A percentile compares a stretch with the other conserved stretches of the same genome.
phyloP scores from a whole-genome alignment of 306 rosid species.

The Myrica gale region DNA sequence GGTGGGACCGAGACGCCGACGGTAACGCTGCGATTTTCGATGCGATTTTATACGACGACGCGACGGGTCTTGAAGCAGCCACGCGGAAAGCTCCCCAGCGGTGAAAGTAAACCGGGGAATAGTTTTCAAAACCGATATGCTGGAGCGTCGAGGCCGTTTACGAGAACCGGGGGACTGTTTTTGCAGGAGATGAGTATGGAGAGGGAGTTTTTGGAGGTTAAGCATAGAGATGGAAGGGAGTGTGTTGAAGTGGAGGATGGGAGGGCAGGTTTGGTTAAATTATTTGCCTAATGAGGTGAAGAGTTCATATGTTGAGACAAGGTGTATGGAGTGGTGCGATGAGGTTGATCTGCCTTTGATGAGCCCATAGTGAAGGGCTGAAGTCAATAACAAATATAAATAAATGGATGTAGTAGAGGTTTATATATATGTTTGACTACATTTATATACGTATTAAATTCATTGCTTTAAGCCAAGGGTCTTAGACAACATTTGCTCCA shows the following conservation, averaged over 20 bases:
- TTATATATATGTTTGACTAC: too few species aligned
- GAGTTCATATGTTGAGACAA: conserved; percentile 56
- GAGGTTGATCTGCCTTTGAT: conserved; percentile 96
- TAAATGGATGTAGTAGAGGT: too few species aligned
- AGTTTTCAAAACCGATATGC: conserved; percentile 39
- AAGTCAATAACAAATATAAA: too few species aligned
- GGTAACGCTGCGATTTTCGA: conserved; percentile 84
- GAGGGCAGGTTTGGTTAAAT: conserved; percentile 74
- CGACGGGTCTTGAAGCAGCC: conserved; percentile 63
- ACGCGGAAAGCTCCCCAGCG: conserved; percentile 30
- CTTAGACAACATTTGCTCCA: too few species aligned
- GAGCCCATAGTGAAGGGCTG: too few species aligned
- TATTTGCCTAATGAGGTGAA: conserved; percentile 57
- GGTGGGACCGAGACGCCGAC: conserved; percentile 86
- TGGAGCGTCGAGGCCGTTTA: conserved; percentile 51
- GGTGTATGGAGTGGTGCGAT: conserved; percentile 86
- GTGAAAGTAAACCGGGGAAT: conserved; percentile 19
- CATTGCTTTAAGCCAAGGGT: too few species aligned
- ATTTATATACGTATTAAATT: too few species aligned
- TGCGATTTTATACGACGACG: conserved; percentile 52
- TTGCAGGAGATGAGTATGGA: conserved; percentile 75
- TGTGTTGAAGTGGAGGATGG: conserved; percentile 88
- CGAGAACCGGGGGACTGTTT: conserved; percentile 64
- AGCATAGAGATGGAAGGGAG: conserved; percentile 89
- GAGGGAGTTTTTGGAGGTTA: conserved; percentile 76